Percentiles rank a stretch among this genome's conserved stretches.
Evolutionary conservation across 75 land plant species (phyloP).

Genomic region (Sequoiadendron giganteum): DNA sequence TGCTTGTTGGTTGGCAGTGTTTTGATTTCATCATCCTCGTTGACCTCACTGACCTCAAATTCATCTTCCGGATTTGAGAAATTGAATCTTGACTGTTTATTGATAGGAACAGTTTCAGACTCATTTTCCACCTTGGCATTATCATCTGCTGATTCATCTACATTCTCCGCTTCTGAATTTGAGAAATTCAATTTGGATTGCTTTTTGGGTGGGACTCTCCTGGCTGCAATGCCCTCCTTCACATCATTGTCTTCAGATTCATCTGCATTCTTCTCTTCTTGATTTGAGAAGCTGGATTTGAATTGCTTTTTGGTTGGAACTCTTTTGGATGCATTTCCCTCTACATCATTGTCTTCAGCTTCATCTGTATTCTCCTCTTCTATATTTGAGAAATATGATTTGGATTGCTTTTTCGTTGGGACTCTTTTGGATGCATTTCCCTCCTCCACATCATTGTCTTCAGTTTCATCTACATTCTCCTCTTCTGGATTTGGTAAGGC

Average conservation of each 20-base stretch:
- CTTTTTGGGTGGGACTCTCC: not conserved
- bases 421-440: not conserved
- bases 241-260: not conserved
- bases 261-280: not conserved
- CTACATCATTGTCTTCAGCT: not conserved
- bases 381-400: not conserved
- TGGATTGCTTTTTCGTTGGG: not conserved
- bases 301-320: not conserved
- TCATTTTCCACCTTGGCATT: not conserved
- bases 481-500: not conserved
- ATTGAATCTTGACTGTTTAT: not conserved
- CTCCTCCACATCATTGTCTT: not conserved
- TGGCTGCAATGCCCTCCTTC: not conserved
- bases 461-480: slow-evolving; percentile 1
- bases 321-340: not conserved
- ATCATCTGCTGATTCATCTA: not conserved
- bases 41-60: not conserved
- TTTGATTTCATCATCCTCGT: not conserved
- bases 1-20: not conserved
- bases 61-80: not conserved
- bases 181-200: not conserved
- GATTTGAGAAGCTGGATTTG: not conserved
- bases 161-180: not conserved
- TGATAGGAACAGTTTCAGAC: not conserved
- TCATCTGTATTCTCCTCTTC: slow-evolving; percentile 1